Evolutionary conservation across 805 yeast genomes (phyloP), one percentile per base, ranked within the genome.

Genomic region (Torulaspora delbrueckii): DNA sequence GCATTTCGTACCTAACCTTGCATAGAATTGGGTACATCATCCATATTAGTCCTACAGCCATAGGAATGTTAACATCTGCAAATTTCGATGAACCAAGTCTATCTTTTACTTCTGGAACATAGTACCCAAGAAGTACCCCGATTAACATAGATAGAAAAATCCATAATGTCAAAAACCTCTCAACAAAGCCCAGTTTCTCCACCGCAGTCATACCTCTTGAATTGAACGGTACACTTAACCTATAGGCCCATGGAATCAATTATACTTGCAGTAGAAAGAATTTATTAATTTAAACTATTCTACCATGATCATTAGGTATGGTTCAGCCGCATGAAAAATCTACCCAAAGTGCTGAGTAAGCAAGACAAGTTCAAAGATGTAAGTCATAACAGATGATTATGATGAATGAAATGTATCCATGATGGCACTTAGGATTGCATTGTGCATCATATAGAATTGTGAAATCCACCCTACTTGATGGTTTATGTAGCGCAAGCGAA

Each of bases 1-100:
- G 51, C 31, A 62, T 60, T 53, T 78, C 82, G 74, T 76, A 78
- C 52, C 71, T 69, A 23, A 78, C 77, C 50, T 76, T 75, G 57
- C 79, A 74, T 41, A 78, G 16, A 61, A 4, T 79, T 78, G 3
- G 83, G 82, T 8, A 75, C 78, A 77, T 76, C 81, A 78, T 77
- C 13, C 74, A 66, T 12, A 77, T 65, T 46, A 77, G 56, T 1
- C 82, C 82, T 8, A 76, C 58, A 1, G 79, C 70, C n/a, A 73
- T 49, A 2, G 78, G 77, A 31, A 31, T 31, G 28, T 26, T 26
- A 26, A 26, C 28, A 26, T 26, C 8, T 26, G 28, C 28, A 8
- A 26, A 8, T 26, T 26, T 26, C 28, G 28, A 26, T 26, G 28
- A 4, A 12, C 10, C 28, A 26, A 26, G 28, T 26, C n/a, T 26